A percentile compares a stretch with the other conserved stretches of the same genome.
Conservation (phyloP, 805 yeast genomes). For the Candida tammaniensis region DNA sequence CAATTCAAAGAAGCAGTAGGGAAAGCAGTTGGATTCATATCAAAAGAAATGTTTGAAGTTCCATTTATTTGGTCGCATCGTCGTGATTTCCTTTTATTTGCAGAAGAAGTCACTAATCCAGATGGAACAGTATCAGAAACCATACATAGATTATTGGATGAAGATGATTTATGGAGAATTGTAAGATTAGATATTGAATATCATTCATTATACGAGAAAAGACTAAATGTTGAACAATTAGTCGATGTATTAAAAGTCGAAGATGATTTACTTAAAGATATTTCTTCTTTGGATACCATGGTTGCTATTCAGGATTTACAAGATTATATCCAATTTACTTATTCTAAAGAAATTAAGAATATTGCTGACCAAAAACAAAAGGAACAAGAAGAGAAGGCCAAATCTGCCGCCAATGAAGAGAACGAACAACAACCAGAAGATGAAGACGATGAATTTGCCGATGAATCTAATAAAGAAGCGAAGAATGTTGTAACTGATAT, state of each 20-base stretch:
- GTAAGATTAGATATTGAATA: constrained; percentile 83
- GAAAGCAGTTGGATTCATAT: constrained; percentile 65
- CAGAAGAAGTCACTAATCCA: constrained; percentile 43
- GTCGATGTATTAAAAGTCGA: constrained; percentile 51
- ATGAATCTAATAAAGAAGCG: constrained; percentile 11
- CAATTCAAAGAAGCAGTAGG: constrained; percentile 71
- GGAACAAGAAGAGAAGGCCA: constrained; percentile 4
- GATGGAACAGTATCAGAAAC: constrained; percentile 32
- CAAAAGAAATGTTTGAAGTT: constrained; percentile 80
- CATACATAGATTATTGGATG: constrained; percentile 56
- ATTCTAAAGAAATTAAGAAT: constrained; percentile 58
- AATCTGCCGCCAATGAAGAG: constrained; percentile 9
- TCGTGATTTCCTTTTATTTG: constrained; percentile 75
- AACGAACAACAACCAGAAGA: constrained; percentile 23
- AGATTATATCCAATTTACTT: constrained; percentile 76
- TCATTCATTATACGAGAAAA: constrained; percentile 78
- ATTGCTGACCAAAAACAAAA: constrained; percentile 18
- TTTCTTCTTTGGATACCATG: constrained; percentile 56
- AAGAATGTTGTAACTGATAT: constrained; percentile 18
- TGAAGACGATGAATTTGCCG: constrained; percentile 26
- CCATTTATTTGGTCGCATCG: constrained; percentile 96
- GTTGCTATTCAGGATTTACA: constrained; percentile 84
- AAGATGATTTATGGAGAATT: constrained; percentile 91
- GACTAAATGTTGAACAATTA: constrained; percentile 57
- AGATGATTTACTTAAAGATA: constrained; percentile 56